Evolutionary conservation across 352 stramenopile species (phyloP), one percentile per base, ranked within the genome.

Genomic region (Elongisporangium prolatum): DNA sequence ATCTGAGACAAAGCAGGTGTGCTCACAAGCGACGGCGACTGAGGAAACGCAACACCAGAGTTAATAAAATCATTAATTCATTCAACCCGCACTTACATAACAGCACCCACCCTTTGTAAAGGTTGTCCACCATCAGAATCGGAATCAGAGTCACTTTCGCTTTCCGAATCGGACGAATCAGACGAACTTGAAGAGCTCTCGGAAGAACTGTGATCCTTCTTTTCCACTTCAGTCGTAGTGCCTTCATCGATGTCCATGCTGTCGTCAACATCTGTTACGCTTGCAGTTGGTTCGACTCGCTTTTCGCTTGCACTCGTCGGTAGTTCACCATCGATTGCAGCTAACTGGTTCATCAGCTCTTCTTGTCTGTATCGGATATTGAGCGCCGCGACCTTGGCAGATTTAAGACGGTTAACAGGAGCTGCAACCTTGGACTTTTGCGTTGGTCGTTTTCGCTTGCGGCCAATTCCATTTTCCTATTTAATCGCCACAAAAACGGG

Each of bases 391-490:
- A 87, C 71, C 69, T 96, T 89, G 2, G 86, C 86, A 59, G 84
- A 91, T 61, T 93, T 88, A 21, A 96, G 56, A 16, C 85, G 77
- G 56, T 91, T 88, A 14, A 81, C 83, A 52, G 83, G 68, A 25
- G 80, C 75, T 7, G 63, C 56, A 44, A 73, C 83, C 48, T 74
- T 71, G 6, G 74, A 53, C 37, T 77, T 81, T 51, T 86, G 85
- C 2, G 67, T 62, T 44, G 86, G 81, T 50, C 85, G 80, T 68
- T 93, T 94, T 37, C 84, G 79, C 72, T 94, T 96, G 52, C 80
- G 74, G 14, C 81, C 85, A 75, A 95, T 91, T n/a, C 84, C 84
- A 60, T 90, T 89, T 68, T 96, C 85, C 86, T 95, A 65, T 48
- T 69, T 48, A 21, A 47, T 49, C 16, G 60, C 20, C n/a, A 57